Base-by-base conservation (phyloP, 768 basidiomycete genomes). In the Galerina sulciceps region DNA sequence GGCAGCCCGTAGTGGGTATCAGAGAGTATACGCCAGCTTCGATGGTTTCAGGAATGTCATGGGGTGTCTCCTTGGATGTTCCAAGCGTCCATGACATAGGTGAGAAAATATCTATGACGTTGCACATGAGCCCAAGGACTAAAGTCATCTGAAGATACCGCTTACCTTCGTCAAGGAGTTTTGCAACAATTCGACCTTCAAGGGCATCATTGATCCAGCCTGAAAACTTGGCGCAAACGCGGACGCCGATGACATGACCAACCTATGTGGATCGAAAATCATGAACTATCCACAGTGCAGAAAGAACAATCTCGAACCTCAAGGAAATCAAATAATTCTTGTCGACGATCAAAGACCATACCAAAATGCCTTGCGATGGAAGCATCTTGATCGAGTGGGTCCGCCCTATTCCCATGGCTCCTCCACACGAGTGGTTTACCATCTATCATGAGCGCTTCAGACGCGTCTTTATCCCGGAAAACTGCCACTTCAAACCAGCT, bases 401-500 rank as follows among this genome's bases (percentile, higher is more conserved):
- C 65, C 10, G 45, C 53, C 20, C 67, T 46, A 52, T 68, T 68
- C 3, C 63, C 53, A 56, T 68, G 67, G 38, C 67, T 68, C 40
- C 61, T 51, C 64, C 64, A 68, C 18, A 47, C 61, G 14, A 57
- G 55, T n/a, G 42, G 50, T 31, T 62, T 64, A 5, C 59, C 62
- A 44, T 65, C 59, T 53, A 60, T 65, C 36, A 13, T 26, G 23
- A 49, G 41, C 4, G 58, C 62, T 26, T 60, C 59, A 2, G 41
- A 47, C 10, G 60, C 40, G 17, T 53, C 44, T 6, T 26, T 37
- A 43, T 64, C 57, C 22, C 36, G 35, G 37, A 62, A 61, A 20
- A 68, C 57, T 11, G 59, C 62, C 11, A 68, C 49, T 35, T 68
- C 67, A 35, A 68, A 66, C 60, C 67, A 62, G 46, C 62, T 68